Evolutionary conservation across 257 asterid species (phyloP).

Genomic region (Lantana camara): DNA sequence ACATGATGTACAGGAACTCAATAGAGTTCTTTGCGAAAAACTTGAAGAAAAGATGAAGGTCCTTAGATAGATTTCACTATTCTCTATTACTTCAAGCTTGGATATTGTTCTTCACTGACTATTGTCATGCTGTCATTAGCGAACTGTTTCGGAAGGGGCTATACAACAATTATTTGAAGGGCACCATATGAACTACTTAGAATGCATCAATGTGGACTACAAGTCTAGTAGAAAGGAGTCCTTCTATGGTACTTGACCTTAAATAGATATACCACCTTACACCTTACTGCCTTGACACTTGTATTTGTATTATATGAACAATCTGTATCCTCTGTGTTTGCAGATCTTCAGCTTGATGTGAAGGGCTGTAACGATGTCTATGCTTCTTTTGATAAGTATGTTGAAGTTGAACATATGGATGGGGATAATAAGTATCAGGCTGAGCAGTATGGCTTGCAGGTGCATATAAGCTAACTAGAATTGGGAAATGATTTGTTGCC

Average conservation of each 20-base stretch:
- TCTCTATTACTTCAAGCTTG: slow-evolving; percentile 21
- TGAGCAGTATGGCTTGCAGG: slow-evolving; percentile 54
- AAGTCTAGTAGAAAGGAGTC: slow-evolving; percentile 49
- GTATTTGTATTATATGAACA: slow-evolving; percentile 7
- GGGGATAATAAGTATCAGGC: slow-evolving; percentile 52
- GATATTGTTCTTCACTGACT: slow-evolving; percentile 32
- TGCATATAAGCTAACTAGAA: slow-evolving; percentile 21
- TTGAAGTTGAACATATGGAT: slow-evolving; percentile 43
- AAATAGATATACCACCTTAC: neutral
- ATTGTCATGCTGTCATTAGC: slow-evolving; percentile 35
- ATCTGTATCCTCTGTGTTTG: slow-evolving; percentile 14
- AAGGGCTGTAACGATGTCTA: slow-evolving; percentile 57
- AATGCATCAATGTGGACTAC: slow-evolving; percentile 47
- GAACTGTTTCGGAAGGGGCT: slow-evolving; percentile 50
- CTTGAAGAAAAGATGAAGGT: slow-evolving; percentile 67
- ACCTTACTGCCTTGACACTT: neutral
- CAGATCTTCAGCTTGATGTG: slow-evolving; percentile 62
- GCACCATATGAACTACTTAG: slow-evolving; percentile 48
- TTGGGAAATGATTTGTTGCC: slow-evolving; percentile 21
- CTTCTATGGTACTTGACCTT: slow-evolving; percentile 43
- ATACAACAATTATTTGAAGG: slow-evolving; percentile 52
- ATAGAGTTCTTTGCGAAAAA: slow-evolving; percentile 52
- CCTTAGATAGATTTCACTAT: slow-evolving; percentile 12
- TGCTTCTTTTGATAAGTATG: slow-evolving; percentile 53
- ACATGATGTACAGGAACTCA: slow-evolving; percentile 56